Base-by-base conservation (phyloP, 371 early-diverging fungal species). In the Aphelidium insulamus region DNA sequence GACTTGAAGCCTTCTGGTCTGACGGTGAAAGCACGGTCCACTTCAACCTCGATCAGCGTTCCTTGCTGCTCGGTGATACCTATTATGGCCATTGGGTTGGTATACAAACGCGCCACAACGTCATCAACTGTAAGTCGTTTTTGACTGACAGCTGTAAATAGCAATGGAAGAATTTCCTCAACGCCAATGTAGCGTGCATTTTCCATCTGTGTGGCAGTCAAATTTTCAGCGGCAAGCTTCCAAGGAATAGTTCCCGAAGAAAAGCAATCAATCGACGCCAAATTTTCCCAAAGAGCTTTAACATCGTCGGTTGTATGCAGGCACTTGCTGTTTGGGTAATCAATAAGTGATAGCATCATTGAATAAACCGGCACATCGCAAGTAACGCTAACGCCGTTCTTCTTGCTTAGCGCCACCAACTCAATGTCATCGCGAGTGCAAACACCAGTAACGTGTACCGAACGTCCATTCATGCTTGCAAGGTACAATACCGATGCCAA, bases 351-450 rank as follows among this genome's bases (percentile, higher is more conserved):
- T 33, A 76, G 57, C 61, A 86, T 86, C 31, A 90, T 55, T 15
- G 72, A 51, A 44, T 76, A 72, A n/a, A 85, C 62, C 22, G 67
- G 48, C 12, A 85, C 85, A 46, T 90, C 95, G 55, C 87, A 94
- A 11, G 87, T 84, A 19, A 87, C 81, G 17, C 56, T 46, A n/a
- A 85, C 56, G n/a, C 79, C 84, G 48, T 77, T 77, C 32, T 80
- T 69, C 60, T 86, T 88, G 42, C 69, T 68, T 51, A 87, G 61
- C 11, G 59, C 54, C 31, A 94, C 77, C 48, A 90, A 53, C 9
- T 62, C 67, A 40, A 94, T 55, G 40, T 88, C 91, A 19, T 72
- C 78, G 32, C 57, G 53, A 41, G 59, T 68, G 32, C 57, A 58
- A 16, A 94, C 75, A 32, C 73, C 66, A 22, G 90, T 75, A 8